phyloP scores from a whole-genome alignment of 139 green algal species.

The Tetradesmus lagerheimii region DNA sequence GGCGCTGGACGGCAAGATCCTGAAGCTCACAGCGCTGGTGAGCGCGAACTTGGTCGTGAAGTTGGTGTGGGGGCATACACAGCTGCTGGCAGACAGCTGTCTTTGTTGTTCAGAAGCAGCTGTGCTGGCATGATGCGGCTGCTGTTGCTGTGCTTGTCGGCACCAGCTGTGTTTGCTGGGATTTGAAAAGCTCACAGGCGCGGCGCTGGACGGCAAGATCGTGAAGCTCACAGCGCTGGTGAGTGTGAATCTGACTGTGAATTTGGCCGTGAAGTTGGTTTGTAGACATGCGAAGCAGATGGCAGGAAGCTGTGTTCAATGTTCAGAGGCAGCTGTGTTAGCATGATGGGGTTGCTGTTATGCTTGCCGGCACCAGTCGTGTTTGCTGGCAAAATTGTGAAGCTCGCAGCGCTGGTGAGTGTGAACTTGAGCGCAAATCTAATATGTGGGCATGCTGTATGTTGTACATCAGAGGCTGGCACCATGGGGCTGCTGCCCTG shows the following conservation, averaged over 20 bases:
- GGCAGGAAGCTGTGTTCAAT: not conserved
- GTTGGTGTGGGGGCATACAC: not conserved
- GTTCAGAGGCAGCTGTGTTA: not conserved
- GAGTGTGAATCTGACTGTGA: not conserved
- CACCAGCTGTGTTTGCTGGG: too few species aligned
- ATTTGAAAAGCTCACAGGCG: constrained; percentile 29
- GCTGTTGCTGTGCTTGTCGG: constrained; percentile 10
- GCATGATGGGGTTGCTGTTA: too few species aligned
- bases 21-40: constrained; percentile 36
- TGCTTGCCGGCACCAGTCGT: too few species aligned
- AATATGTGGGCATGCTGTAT: not conserved
- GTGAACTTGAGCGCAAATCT: too few species aligned
- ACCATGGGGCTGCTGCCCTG: too few species aligned
- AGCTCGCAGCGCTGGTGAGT: too few species aligned
- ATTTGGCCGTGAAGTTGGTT: not conserved
- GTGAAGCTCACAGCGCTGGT: constrained; percentile 39
- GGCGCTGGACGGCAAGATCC: constrained; percentile 18
- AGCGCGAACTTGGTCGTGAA: not conserved
- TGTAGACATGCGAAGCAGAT: not conserved
- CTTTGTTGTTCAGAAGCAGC: not conserved
- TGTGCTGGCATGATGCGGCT: too few species aligned
- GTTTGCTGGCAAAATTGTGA: too few species aligned
- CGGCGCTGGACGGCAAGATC: constrained; percentile 21
- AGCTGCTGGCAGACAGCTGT: not conserved
- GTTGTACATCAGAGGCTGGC: too few species aligned